phyloP scores from a whole-genome alignment of 768 basidiomycete species.

The Rhodosporidiobolus sp. region DNA sequence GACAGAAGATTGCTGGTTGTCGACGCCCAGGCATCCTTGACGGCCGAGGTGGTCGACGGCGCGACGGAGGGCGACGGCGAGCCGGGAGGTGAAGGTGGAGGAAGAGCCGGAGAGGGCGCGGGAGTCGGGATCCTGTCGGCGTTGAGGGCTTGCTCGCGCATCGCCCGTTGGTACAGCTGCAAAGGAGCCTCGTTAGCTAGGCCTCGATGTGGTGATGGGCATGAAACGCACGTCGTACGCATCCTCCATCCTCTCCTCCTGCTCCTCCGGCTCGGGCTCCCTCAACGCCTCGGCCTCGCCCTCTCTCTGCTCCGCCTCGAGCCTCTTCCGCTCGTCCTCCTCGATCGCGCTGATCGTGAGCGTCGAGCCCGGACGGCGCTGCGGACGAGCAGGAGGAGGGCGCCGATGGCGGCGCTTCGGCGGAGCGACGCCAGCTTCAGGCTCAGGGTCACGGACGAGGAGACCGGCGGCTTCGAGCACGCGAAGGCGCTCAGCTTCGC shows the following conservation, averaged over 20 bases:
- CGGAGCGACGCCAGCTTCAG: conserved; percentile 1
- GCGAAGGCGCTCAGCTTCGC: conserved; percentile 70
- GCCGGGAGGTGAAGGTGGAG: neutral
- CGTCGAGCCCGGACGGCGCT: conserved; percentile 22
- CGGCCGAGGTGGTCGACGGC: neutral
- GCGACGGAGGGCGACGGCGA: conserved; percentile 2
- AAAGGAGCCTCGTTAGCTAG: too few relatives aligned
- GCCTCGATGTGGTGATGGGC: neutral
- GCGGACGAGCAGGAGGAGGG: conserved; percentile 30
- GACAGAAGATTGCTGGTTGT: conserved; percentile 15
- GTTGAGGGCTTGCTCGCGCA: conserved; percentile 21
- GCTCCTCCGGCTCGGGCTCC: conserved; percentile 11
- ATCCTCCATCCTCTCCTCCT: conserved; percentile 39
- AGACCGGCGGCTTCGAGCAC: conserved; percentile 88
- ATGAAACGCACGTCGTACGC: conserved; percentile 25
- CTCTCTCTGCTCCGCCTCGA: conserved; percentile 13
- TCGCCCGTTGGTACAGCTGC: conserved; percentile 36
- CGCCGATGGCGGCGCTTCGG: conserved; percentile 16
- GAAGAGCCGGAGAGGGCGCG: neutral
- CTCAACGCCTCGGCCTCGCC: neutral
- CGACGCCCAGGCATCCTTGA: conserved; percentile 16
- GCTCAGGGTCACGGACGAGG: conserved; percentile 57
- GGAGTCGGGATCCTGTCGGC: neutral
- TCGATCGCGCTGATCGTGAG: neutral
- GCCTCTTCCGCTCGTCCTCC: neutral